Conservation (phyloP, 441 rosid species). For the Bruguiera hainesii region DNA sequence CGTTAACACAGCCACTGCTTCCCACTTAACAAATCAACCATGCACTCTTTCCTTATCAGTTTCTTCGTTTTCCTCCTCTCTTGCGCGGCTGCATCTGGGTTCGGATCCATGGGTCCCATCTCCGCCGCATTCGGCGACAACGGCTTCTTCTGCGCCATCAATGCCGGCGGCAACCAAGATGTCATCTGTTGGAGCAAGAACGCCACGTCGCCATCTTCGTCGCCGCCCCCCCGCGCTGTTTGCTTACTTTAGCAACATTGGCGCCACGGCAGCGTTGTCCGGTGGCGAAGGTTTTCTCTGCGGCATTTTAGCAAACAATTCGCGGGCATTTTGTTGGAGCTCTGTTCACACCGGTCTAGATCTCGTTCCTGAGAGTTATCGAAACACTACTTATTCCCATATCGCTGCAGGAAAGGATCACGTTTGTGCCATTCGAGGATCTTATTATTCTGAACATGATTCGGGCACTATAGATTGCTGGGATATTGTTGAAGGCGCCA, state of each 20-base stretch:
- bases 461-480: slow-evolving; percentile 73
- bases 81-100: slow-evolving; percentile 46
- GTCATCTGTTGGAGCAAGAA: slow-evolving; percentile 80
- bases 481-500: slow-evolving; percentile 42
- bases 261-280: slow-evolving; percentile 57
- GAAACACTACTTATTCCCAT: slow-evolving; percentile 53
- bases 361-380: slow-evolving; percentile 59
- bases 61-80: slow-evolving; percentile 29
- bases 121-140: slow-evolving; percentile 64
- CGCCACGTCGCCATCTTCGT: slow-evolving; percentile 35
- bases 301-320: slow-evolving; percentile 60
- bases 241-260: slow-evolving; percentile 32
- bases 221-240: slow-evolving; percentile 20
- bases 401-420: slow-evolving; percentile 76
- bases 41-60: slow-evolving; percentile 31
- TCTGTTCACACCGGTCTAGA: slow-evolving; percentile 38
- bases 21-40: slow-evolving; percentile 15
- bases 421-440: slow-evolving; percentile 78
- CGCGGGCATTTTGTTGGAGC: slow-evolving; percentile 65
- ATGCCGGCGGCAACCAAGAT: slow-evolving; percentile 77
- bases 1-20: too few relatives aligned
- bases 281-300: slow-evolving; percentile 77
- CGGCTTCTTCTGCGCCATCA: slow-evolving; percentile 87
- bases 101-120: slow-evolving; percentile 79
- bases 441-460: slow-evolving; percentile 61